These are phyloP conservation scores for Curvularia sp. DNA, from an alignment of 2,329 filamentous ascomycete genomes.

Conservation along the genomic window DNA sequence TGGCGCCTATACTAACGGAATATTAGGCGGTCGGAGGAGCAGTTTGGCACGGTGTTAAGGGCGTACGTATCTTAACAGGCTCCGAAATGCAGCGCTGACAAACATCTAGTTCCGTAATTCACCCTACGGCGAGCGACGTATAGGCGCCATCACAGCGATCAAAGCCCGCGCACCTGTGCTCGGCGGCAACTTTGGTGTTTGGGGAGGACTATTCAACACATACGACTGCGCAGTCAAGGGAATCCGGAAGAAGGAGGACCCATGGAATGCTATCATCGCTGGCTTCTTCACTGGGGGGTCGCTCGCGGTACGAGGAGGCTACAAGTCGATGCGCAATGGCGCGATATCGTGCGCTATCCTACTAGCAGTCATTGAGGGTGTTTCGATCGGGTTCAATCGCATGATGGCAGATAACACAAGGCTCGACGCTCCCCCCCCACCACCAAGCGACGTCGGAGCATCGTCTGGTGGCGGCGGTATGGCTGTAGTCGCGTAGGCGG, in stretches of 20 bases:
- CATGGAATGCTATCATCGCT: conserved; percentile 96
- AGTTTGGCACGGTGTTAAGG: conserved; percentile 97
- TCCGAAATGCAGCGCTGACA: conserved; percentile 19
- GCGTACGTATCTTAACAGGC: conserved; percentile 63
- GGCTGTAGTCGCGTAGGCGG: conserved; percentile 36
- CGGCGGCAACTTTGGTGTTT: conserved; percentile 97
- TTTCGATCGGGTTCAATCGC: conserved; percentile 93
- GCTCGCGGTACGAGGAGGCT: conserved; percentile 88
- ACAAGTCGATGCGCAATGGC: conserved; percentile 90
- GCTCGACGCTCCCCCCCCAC: conserved; percentile 67
- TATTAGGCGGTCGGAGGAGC: conserved; percentile 54
- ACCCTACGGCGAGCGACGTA: conserved; percentile 86
- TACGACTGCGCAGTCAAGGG: conserved; percentile 98
- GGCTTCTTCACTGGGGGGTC: conserved; percentile 92
- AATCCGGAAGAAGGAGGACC: conserved; percentile 90
- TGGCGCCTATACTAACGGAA: conserved; percentile 19
- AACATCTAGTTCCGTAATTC: conserved; percentile 46
- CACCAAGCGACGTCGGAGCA: conserved; percentile 44
- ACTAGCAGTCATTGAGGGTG: conserved; percentile 94
- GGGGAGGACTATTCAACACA: conserved; percentile 94
- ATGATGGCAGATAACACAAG: conserved; percentile 91
- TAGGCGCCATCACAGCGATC: conserved; percentile 93
- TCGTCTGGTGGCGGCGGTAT: conserved; percentile 29
- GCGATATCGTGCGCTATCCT: conserved; percentile 96
- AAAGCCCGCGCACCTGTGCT: conserved; percentile 96